Base-by-base conservation (phyloP, 1,139 yeast genomes). In the Tardiomyces digboiensis region DNA sequence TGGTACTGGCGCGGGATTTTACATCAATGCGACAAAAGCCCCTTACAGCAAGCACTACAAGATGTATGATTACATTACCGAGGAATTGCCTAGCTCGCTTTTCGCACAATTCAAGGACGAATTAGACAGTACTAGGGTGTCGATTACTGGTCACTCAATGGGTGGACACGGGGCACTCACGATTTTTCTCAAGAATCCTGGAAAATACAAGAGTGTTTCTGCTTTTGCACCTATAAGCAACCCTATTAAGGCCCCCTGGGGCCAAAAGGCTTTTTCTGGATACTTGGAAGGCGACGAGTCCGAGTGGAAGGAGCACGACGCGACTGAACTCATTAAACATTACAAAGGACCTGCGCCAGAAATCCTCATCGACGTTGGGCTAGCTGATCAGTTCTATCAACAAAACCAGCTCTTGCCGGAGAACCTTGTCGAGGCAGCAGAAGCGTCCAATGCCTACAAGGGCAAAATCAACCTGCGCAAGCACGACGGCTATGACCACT, bases 91-190 rank as follows among this genome's bases (percentile, higher is more conserved):
- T 29, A 52, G 55, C 5, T 64, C 62, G 44, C 66, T 85, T 51
- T 64, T 69, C 8, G 49, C 58, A 18, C 67, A 74, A 39, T 83
- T 72, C 55, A n/a, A n/a, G n/a, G 55, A 71, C 10, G 63, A 67
- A 33, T 68, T 85, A 51, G 82, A 85, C 60, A 69, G 77, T 45
- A 60, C 65, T 29, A 80, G 75, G 42, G 72, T 81, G 44, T 76
- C 91, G 21, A 79, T 91, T 51, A 80, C 93, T 10, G 97, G 97
- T 39, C 97, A 91, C 63, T 91, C 98, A 2, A 91, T 91, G 97
- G 98, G 98, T 42, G 98, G 98, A 0, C 87, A 76, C 62, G 98
- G 98, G 44, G 95, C 98, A 0, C 67, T 91, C 49, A 69, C 82
- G 45, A 80, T 94, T 14, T 89, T 77, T 61, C 67, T 91, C 46